Conservation (phyloP, 2,329 filamentous ascomycete genomes). For the Annulohypoxylon truncatum region DNA sequence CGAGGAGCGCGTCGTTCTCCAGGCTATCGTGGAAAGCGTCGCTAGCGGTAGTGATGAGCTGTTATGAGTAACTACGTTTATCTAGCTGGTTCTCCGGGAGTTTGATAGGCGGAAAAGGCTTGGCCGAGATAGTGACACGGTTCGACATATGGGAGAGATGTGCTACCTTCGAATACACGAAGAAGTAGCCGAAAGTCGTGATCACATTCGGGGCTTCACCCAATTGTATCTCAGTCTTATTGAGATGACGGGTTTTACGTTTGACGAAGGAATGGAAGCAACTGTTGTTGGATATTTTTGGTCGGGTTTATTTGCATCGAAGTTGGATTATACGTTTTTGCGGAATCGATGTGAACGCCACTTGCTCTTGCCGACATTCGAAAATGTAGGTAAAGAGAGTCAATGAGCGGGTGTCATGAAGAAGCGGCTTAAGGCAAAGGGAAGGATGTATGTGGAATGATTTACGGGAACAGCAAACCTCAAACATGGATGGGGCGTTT, state of each 20-base stretch:
- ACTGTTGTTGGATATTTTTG: neutral
- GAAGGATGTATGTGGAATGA: neutral
- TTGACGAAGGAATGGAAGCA: conserved; percentile 26
- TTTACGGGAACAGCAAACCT: conserved; percentile 9
- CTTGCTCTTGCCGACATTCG: neutral
- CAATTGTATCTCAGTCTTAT: neutral
- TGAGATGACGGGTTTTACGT: conserved; percentile 25
- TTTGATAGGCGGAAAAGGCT: neutral
- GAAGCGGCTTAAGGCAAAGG: neutral
- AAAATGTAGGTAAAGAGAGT: neutral
- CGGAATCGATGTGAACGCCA: neutral
- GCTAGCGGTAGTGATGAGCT: conserved; percentile 83
- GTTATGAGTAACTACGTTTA: conserved; percentile 57
- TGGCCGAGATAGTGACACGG: neutral
- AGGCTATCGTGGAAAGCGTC: conserved; percentile 82
- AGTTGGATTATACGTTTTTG: neutral
- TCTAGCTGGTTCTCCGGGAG: neutral
- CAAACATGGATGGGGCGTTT: conserved; percentile 32
- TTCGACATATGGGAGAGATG: neutral
- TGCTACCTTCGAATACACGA: neutral
- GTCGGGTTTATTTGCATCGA: conserved; percentile 4
- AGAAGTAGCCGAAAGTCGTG: neutral
- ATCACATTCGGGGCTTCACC: neutral
- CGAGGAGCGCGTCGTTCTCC: conserved; percentile 77
- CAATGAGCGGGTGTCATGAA: neutral